Evolutionary conservation across 768 basidiomycete species (phyloP).

Genomic region (Mrakia blollopis): DNA sequence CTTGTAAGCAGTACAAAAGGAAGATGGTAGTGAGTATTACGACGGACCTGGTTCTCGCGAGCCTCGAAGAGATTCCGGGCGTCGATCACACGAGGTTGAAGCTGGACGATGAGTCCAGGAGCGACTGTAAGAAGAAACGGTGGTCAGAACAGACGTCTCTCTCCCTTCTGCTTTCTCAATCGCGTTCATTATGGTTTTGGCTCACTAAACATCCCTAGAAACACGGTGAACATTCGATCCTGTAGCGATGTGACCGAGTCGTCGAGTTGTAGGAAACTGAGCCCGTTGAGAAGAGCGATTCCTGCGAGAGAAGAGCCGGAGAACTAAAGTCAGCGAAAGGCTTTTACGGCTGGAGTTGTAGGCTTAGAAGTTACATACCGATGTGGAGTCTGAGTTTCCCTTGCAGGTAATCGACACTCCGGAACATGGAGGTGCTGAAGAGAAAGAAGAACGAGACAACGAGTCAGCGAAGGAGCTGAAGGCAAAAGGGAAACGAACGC

Average conservation of each 20-base stretch:
- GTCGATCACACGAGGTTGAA: constrained; percentile 43
- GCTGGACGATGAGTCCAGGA: constrained; percentile 27
- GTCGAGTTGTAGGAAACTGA: constrained; percentile 45
- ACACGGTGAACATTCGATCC: constrained; percentile 31
- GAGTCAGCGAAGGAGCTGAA: not conserved
- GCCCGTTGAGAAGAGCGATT: constrained; percentile 34
- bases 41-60: constrained; percentile 42
- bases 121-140: not conserved
- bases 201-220: constrained; percentile 25
- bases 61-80: constrained; percentile 45
- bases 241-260: constrained; percentile 18
- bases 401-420: not conserved
- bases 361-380: not conserved
- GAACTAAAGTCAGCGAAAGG: no score
- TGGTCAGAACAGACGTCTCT: no score
- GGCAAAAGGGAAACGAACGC: not conserved
- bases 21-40: no score
- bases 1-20: no score
- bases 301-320: not conserved
- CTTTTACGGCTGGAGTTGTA: no score
- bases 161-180: no score
- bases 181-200: no score
- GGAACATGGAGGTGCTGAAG: constrained; percentile 26
- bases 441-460: not conserved
- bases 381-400: constrained; percentile 20